Evolutionary conservation across 2,329 filamentous ascomycete genomes (phyloP).

Genomic region (Diaporthe ilicicola): DNA sequence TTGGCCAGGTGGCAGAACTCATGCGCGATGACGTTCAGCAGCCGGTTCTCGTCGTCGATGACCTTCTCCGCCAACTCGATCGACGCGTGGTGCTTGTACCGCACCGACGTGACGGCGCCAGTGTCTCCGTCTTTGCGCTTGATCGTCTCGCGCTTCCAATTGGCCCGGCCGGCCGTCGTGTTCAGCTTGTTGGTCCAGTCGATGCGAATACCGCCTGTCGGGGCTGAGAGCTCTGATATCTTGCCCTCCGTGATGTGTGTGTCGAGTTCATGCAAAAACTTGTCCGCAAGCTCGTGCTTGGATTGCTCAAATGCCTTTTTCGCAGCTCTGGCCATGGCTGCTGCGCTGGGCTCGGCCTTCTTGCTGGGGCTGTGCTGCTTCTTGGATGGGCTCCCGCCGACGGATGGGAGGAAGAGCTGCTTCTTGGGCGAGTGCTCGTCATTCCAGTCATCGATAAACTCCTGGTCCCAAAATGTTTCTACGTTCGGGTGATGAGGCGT

Average conservation of each 20-base stretch:
- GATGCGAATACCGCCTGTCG: constrained; percentile 75
- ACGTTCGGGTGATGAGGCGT: constrained; percentile 62
- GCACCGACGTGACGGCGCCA: constrained; percentile 29
- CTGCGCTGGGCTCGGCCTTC: constrained; percentile 38
- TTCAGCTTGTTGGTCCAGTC: constrained; percentile 82
- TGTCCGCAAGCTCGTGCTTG: constrained; percentile 70
- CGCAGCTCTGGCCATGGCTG: constrained; percentile 46
- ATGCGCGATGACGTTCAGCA: constrained; percentile 92
- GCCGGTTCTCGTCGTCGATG: constrained; percentile 77
- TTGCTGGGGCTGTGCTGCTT: constrained; percentile 42
- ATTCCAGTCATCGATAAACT: constrained; percentile 69
- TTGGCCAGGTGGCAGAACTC: constrained; percentile 96
- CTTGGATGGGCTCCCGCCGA: constrained; percentile 41
- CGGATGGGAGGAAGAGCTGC: constrained; percentile 41
- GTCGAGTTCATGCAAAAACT: constrained; percentile 77
- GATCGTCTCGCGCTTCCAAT: constrained; percentile 71
- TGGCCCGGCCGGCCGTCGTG: constrained; percentile 79
- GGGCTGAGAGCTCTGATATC: constrained; percentile 64
- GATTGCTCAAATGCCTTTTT: constrained; percentile 69
- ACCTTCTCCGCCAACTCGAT: constrained; percentile 93
- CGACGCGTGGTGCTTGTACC: constrained; percentile 69
- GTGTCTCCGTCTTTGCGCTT: constrained; percentile 44
- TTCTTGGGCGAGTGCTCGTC: constrained; percentile 64
- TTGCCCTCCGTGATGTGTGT: constrained; percentile 66
- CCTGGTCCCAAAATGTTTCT: constrained; percentile 68